Evolutionary conservation across 257 asterid species (phyloP), one percentile per base, ranked within the genome.

Genomic region (Solanum appendiculatum): DNA sequence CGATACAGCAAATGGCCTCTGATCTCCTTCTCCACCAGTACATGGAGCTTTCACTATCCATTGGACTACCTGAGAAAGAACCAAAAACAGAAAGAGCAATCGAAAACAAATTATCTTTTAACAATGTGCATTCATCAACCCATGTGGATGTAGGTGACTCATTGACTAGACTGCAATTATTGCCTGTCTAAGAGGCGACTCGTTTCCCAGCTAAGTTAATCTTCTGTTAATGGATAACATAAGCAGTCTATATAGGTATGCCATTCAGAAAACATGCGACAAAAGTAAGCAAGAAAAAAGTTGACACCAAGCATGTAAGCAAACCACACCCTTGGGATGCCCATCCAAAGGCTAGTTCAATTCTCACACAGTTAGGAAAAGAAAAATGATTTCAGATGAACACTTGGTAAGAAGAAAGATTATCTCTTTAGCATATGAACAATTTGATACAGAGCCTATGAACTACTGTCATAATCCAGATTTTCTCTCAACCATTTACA

Each of bases 41-140:
- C 56, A 74, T 74, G 82, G 82, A 42, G 58, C 60, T 13, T 70
- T 86, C 86, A 86, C 88, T 54, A 88, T 58, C 86, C 58, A 4
- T 13, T 74, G 20, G 54, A 74, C 54, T 39, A 37, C 12, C 54
- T 23, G 33, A 74, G 23, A 74, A 23, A 5, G 23, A 31, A 23
- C 82, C 34, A 74, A 74, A 74, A 13, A 23, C 34, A 74, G 54
- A 74, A 12, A 13, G 13, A 74, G 12, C 2, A 40, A 23, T 6
- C 23, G 33, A 36, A 23, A 37, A 39, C 56, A 39, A 36, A 36
- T 34, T 0, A 21, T 23, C 54, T 39, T 39, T 74, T 74, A 37
- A 42, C 31, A 5, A 10, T 37, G 31, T 73, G 82, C 51, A 37
- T 37, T 37, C 82, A 73, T 37, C 33, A 23, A 6, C 23, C 54